phyloP scores from a whole-genome alignment of 306 rosid genomes.

The Fragaria iinumae region DNA sequence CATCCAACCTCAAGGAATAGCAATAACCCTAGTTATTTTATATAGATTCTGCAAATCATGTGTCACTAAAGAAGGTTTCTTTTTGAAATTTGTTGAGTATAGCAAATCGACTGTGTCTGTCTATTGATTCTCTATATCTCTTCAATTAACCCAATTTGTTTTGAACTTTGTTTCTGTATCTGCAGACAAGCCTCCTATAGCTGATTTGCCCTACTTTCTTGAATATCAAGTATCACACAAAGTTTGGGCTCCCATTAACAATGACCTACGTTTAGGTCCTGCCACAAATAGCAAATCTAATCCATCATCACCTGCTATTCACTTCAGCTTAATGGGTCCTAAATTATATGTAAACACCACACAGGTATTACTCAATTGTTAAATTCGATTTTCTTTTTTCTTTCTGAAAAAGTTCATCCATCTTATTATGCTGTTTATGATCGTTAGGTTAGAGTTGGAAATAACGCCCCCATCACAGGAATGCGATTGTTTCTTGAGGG shows the following conservation, averaged over 20 bases:
- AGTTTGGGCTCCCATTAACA: conserved; percentile 85
- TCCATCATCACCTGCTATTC: conserved; percentile 47
- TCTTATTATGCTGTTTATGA: neutral
- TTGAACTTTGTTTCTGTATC: neutral
- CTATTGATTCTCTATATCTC: neutral
- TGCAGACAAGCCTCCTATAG: conserved; percentile 84
- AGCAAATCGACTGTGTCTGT: too few relatives aligned
- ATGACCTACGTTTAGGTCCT: conserved; percentile 72
- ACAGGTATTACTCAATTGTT: conserved; percentile 36
- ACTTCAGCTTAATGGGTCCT: conserved; percentile 78
- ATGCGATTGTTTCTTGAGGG: conserved; percentile 92
- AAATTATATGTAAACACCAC: conserved; percentile 61
- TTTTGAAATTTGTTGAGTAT: too few relatives aligned
- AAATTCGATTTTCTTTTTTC: neutral
- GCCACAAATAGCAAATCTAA: conserved; percentile 45
- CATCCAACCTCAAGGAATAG: neutral
- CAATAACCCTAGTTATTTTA: neutral
- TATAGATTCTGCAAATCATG: neutral
- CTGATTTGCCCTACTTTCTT: conserved; percentile 78
- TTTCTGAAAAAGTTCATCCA: neutral
- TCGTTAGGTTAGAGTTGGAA: conserved; percentile 60
- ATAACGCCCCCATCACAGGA: conserved; percentile 70
- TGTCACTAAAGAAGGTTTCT: neutral
- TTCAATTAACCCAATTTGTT: neutral
- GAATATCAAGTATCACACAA: conserved; percentile 71